phyloP scores from a whole-genome alignment of 2,329 filamentous ascomycete species.

The Shiraia bambusicola region DNA sequence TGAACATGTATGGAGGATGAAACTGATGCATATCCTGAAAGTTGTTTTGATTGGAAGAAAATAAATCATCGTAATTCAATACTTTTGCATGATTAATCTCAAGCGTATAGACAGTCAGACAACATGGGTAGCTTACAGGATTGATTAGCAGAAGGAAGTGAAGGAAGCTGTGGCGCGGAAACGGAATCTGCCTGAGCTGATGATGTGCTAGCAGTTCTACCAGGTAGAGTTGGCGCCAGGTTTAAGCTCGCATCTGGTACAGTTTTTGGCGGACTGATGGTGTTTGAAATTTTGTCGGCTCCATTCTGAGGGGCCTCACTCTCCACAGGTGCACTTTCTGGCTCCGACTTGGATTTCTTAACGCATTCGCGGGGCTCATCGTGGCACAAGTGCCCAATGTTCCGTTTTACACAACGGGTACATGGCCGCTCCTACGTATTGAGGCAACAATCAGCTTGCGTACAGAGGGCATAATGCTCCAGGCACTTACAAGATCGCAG shows the following conservation, averaged over 20 bases:
- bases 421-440: constrained; percentile 81
- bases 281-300: constrained; percentile 29
- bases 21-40: constrained; percentile 94
- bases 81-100: constrained; percentile 55
- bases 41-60: constrained; percentile 70
- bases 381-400: constrained; percentile 97
- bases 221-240: constrained; percentile 41
- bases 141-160: constrained; percentile 65
- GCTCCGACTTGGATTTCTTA: constrained; percentile 72
- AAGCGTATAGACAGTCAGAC: constrained; percentile 21
- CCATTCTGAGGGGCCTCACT: constrained; percentile 35
- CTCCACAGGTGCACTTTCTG: constrained; percentile 39
- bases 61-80: constrained; percentile 80
- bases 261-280: constrained; percentile 32
- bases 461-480: constrained; percentile 9
- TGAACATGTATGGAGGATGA: constrained; percentile 93
- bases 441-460: constrained; percentile 39
- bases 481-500: constrained; percentile 51
- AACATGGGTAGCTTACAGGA: constrained; percentile 65
- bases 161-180: constrained; percentile 65
- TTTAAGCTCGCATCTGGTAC: constrained; percentile 42
- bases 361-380: constrained; percentile 86
- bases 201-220: constrained; percentile 47
- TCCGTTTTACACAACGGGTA: constrained; percentile 95
- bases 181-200: constrained; percentile 70